phyloP scores from a whole-genome alignment of 2,329 filamentous ascomycete species.

The Elsinoe necatrix region DNA sequence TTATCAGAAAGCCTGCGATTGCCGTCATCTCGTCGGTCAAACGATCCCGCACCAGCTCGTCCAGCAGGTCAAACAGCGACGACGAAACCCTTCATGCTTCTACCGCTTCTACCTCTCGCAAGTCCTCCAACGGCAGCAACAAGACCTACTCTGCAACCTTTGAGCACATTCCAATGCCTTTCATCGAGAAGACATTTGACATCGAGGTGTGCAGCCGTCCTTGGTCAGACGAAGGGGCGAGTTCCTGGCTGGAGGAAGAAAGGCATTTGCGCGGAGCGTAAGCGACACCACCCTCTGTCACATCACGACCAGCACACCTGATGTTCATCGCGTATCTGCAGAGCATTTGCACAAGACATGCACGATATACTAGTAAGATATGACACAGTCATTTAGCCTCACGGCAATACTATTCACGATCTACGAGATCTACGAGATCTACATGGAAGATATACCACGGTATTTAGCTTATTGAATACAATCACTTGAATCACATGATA shows the following conservation, averaged over 20 bases:
- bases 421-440: neutral
- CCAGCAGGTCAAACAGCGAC: neutral
- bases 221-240: neutral
- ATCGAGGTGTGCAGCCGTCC: neutral
- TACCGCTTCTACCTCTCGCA: neutral
- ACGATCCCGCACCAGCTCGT: neutral
- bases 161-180: conserved; percentile 4
- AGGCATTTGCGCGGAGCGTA: neutral
- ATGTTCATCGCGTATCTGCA: neutral
- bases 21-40: neutral
- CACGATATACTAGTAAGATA: neutral
- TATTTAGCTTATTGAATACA: neutral
- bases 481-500: neutral
- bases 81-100: neutral
- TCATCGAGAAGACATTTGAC: conserved; percentile 3
- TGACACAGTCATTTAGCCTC: neutral
- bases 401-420: neutral
- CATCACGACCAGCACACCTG: neutral
- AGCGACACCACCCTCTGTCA: neutral
- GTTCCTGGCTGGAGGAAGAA: neutral
- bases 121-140: conserved; percentile 1
- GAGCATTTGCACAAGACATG: neutral
- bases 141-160: conserved; percentile 3
- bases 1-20: neutral
- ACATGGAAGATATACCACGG: neutral